Evolutionary conservation across 1,139 yeast species (phyloP).

Genomic region (Debaryomyces subglobosus): DNA sequence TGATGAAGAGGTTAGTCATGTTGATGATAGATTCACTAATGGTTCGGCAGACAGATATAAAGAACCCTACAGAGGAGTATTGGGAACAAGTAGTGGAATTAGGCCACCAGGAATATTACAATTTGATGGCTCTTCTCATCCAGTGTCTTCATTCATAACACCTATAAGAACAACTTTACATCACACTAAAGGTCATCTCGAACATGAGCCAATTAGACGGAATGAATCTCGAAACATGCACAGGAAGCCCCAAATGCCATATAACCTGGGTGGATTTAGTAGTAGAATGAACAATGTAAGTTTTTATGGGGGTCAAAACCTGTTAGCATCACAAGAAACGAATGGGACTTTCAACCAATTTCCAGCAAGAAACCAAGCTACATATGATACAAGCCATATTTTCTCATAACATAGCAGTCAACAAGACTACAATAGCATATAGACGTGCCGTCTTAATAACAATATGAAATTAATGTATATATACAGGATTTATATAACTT

Average conservation of each 20-base stretch:
- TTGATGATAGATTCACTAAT: not conserved
- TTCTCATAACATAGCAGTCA: not conserved
- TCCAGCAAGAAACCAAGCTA: not conserved
- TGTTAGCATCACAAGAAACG: not conserved
- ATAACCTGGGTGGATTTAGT: no score
- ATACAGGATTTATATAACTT: slow-evolving; percentile 18
- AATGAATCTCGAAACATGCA: not conserved
- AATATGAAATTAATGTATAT: slow-evolving; percentile 17
- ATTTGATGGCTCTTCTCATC: not conserved
- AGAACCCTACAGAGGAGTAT: not conserved
- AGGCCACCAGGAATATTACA: not conserved
- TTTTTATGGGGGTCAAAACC: not conserved
- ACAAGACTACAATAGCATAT: not conserved
- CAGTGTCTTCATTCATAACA: not conserved
- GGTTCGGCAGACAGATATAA: not conserved
- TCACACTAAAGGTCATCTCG: not conserved
- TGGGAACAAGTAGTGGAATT: not conserved
- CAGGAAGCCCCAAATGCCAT: not conserved
- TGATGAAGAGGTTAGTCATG: slow-evolving; percentile 16
- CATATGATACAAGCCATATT: not conserved
- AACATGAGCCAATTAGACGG: not conserved
- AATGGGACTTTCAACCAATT: not conserved
- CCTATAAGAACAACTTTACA: not conserved
- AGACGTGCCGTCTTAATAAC: slow-evolving; percentile 1
- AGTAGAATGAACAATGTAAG: not conserved